phyloP scores from a whole-genome alignment of 805 yeast genomes.

The Kazachstania viticola region DNA sequence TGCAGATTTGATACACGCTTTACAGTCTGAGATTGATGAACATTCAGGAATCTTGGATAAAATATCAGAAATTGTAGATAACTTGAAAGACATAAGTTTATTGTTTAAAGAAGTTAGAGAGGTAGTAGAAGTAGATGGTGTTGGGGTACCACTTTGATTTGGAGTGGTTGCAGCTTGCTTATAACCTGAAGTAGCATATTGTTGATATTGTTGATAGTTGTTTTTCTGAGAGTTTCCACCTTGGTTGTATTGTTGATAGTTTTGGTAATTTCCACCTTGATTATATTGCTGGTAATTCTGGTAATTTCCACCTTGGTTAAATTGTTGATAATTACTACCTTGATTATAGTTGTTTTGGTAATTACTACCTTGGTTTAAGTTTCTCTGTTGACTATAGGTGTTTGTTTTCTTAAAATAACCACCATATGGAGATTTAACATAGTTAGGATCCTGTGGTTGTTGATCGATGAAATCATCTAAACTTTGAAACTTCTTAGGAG shows the following conservation, averaged over 20 bases:
- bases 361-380: conserved; percentile 11
- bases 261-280: conserved; percentile 7
- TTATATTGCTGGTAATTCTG: conserved; percentile 8
- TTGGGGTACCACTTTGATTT: conserved; percentile 24
- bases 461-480: conserved; percentile 21
- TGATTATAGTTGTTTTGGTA: conserved; percentile 6
- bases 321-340: conserved; percentile 3
- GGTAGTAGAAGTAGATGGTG: conserved; percentile 49
- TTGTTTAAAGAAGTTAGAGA: conserved; percentile 64
- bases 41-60: conserved; percentile 29
- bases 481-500: conserved; percentile 23
- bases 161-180: conserved; percentile 29
- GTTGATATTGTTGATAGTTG: conserved; percentile 8
- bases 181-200: conserved; percentile 9
- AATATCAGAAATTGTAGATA: conserved; percentile 55
- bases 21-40: conserved; percentile 27
- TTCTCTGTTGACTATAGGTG: conserved; percentile 11
- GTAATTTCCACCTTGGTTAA: conserved; percentile 6
- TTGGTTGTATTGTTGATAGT: conserved; percentile 7
- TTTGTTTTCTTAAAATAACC: conserved; percentile 22
- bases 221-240: conserved; percentile 9
- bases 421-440: conserved; percentile 25
- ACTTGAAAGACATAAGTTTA: conserved; percentile 52
- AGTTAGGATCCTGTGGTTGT: conserved; percentile 21
- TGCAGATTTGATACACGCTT: conserved; percentile 27